Evolutionary conservation across 2,329 filamentous ascomycete species (phyloP).

Genomic region (Byssochlamys sp.): DNA sequence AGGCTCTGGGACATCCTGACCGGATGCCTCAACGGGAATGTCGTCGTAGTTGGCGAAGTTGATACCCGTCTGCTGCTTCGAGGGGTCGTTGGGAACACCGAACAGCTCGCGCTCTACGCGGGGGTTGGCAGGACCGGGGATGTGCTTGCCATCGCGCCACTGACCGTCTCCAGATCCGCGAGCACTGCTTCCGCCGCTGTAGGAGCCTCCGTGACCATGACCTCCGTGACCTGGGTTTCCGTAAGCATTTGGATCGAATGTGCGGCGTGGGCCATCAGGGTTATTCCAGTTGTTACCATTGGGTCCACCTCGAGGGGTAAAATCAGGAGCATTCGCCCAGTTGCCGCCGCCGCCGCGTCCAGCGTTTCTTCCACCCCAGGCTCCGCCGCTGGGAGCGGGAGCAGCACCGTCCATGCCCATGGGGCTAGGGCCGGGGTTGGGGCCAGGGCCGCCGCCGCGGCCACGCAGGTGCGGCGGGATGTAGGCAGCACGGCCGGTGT

Average conservation of each 20-base stretch:
- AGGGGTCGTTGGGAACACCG: constrained; percentile 77
- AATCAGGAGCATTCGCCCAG: constrained; percentile 51
- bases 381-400: constrained; percentile 15
- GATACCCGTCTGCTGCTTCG: constrained; percentile 95
- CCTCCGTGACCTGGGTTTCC: constrained; percentile 49
- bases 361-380: constrained; percentile 11
- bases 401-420: constrained; percentile 29
- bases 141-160: constrained; percentile 95
- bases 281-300: constrained; percentile 33
- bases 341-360: constrained; percentile 26
- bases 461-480: constrained; percentile 56
- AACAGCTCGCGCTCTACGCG: constrained; percentile 93
- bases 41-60: constrained; percentile 99
- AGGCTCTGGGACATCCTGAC: constrained; percentile 83
- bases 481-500: constrained; percentile 51
- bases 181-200: constrained; percentile 41
- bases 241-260: constrained; percentile 54
- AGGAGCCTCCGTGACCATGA: constrained; percentile 19
- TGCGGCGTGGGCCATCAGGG: constrained; percentile 28
- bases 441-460: constrained; percentile 21
- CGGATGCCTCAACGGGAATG: constrained; percentile 94
- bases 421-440: constrained; percentile 21
- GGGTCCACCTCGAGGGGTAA: constrained; percentile 37
- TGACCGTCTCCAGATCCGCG: constrained; percentile 87
- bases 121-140: constrained; percentile 77